Base-by-base conservation (phyloP, 805 yeast genomes). In the Yamadazyma sp. region DNA sequence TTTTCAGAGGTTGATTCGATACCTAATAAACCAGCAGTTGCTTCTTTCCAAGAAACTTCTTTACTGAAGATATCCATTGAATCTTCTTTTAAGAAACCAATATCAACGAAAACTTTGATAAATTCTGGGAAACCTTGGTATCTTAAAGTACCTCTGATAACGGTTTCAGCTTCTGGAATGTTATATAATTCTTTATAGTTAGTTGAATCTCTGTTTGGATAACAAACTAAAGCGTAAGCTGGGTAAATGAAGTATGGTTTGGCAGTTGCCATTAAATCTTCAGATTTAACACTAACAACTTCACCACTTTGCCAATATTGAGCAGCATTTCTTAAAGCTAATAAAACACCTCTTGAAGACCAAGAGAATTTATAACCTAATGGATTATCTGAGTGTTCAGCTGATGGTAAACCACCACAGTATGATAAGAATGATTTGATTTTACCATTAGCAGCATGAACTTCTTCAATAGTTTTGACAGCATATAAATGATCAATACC, bases 351-450 rank as follows among this genome's bases (percentile, higher is more conserved):
- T 68, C 98, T 82, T 23, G 98, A 89, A 21, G 97, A 87, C 98
- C 98, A 93, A 27, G 98, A 89, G 70, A 93, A 93, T 74, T 93
- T 93, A 80, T 93, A 93, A 51, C 98, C 98, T 60, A 93, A 75
- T 39, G 98, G 98, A 70, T 93, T 93, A 70, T 88, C 95, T 20
- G 98, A 91, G 65, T 82, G 78, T 70, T 91, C 98, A 45, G 98
- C 97, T 21, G 98, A 93, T 47, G 98, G 98, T 56, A 93, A 76
- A 55, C 98, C 98, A 69, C 98, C 98, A 70, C 98, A 93, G 82
- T 86, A 93, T 6, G 96, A 86, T 52, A 88, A 70, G 79, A 93
- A 93, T 5, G 95, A 84, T 59, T 77, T 86, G 69, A 93, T 86
- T 72, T 93, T 86, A 60, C 98, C 98, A 47, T 86, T 86, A 18